phyloP scores from a whole-genome alignment of 768 basidiomycete species.

The Boletus rubropictus region DNA sequence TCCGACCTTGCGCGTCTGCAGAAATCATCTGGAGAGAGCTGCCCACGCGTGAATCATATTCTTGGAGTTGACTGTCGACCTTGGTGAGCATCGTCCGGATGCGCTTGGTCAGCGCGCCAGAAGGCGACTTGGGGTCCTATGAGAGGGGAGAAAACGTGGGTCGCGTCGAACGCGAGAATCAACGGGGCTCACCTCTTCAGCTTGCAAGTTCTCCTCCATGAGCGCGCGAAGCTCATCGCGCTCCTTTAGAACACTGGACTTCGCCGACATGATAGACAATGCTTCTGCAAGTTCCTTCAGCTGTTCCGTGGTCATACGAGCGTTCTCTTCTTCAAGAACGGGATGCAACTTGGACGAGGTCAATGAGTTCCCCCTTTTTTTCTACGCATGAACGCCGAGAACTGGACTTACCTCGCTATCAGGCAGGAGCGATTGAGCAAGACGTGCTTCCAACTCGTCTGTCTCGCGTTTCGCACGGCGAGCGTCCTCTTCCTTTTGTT shows the following conservation, averaged over 20 bases:
- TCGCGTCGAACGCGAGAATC: background rate
- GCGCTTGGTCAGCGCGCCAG: conserved; percentile 87
- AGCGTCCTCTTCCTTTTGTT: conserved; percentile 91
- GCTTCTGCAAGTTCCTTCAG: conserved; percentile 91
- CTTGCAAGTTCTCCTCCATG: conserved; percentile 91
- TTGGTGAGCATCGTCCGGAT: conserved; percentile 94
- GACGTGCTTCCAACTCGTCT: conserved; percentile 69
- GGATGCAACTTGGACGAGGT: conserved; percentile 47
- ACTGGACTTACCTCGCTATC: conserved; percentile 69
- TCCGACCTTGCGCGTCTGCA: conserved; percentile 79
- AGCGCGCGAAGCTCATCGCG: conserved; percentile 83
- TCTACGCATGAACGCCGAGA: too few relatives aligned
- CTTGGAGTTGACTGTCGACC: conserved; percentile 87
- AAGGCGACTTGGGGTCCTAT: conserved; percentile 74
- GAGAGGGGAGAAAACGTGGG: background rate
- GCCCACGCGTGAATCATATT: conserved; percentile 86
- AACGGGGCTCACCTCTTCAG: conserved; percentile 61
- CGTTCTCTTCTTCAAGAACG: conserved; percentile 59
- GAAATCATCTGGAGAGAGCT: conserved; percentile 82
- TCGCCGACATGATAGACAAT: conserved; percentile 83
- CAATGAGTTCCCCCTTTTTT: background rate
- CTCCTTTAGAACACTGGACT: conserved; percentile 93
- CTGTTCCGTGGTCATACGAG: conserved; percentile 97
- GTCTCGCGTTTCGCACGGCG: conserved; percentile 78
- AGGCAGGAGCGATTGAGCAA: conserved; percentile 78